These are phyloP conservation scores for Lentinus brumalis DNA, from an alignment of 768 basidiomycete species.

Conservation along the genomic window DNA sequence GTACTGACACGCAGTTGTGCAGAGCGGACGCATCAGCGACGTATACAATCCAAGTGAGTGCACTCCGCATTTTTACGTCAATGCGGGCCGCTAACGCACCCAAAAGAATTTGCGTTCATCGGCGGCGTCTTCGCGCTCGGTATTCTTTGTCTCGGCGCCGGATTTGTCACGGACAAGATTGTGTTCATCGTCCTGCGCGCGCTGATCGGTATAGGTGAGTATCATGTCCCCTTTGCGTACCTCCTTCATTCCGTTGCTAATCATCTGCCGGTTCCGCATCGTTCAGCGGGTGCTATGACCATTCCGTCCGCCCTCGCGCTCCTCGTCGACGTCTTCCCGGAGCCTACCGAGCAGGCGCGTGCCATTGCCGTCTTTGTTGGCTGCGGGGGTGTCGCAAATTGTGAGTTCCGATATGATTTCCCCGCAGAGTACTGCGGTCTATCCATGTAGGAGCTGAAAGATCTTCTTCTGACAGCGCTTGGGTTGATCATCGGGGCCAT, in stretches of 20 bases:
- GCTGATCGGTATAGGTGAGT: conserved; percentile 27
- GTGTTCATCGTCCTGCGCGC: conserved; percentile 35
- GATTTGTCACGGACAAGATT: conserved; percentile 35
- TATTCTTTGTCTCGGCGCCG: conserved; percentile 32
- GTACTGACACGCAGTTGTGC: background rate
- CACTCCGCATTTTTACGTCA: background rate
- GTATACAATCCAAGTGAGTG: conserved; percentile 36
- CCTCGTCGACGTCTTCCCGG: conserved; percentile 49
- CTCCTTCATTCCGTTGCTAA: too few relatives aligned
- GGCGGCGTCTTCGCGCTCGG: conserved; percentile 30
- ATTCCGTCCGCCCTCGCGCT: conserved; percentile 45
- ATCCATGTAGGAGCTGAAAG: background rate
- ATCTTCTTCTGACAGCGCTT: conserved; percentile 23
- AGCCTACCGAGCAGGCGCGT: conserved; percentile 42
- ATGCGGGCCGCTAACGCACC: background rate
- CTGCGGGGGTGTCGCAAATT: conserved; percentile 47
- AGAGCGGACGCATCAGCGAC: conserved; percentile 37
- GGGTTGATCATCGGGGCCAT: conserved; percentile 40
- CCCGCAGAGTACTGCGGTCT: too few relatives aligned
- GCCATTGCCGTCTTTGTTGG: conserved; percentile 48
- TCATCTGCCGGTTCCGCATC: too few relatives aligned
- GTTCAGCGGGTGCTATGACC: conserved; percentile 41
- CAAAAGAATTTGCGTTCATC: conserved; percentile 32
- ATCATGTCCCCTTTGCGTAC: too few relatives aligned
- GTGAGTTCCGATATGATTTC: conserved; percentile 18